Evolutionary conservation across 2,329 filamentous ascomycete species (phyloP), one percentile per base, ranked within the genome.

Genomic region (Penicillium aurantiogriseum): DNA sequence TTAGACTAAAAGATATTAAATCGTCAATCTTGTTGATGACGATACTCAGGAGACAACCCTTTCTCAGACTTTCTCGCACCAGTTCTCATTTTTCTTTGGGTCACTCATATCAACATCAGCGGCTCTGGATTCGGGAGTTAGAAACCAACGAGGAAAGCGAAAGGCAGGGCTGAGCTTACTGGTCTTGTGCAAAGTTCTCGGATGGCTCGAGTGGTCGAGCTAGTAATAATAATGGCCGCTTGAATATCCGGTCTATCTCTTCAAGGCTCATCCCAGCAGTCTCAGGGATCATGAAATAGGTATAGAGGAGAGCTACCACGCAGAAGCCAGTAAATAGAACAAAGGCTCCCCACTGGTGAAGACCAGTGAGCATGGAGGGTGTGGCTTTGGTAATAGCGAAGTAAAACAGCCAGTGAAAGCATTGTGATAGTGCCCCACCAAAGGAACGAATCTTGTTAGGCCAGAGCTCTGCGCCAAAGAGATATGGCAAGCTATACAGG

Each of bases 361-460:
- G 74, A 2, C 54, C 40, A 0, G 59, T 42, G 2, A 79, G 67
- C 3, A 79, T 61, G 0, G 71, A 72, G 3, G 77, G 76, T 1
- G 67, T 62, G 5, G 64, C 73, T 11, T 64, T 66, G 25, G 68
- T 73, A 35, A 79, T 65, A n/a, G 67, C 77, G 46, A 71, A 79
- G 61, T 71, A 70, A 60, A 79, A 79, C 0, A 79, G 65, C 77
- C 76, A 78, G 63, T 79, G 76, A 56, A 77, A 78, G 4, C 60
- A 66, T 45, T 75, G 72, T 1, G 67, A 59, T 1, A 79, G 43
- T 1, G 77, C 74, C 4, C 65, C 69, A 23, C 78, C 77, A 59
- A 79, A 79, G 0, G 77, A 79, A 0, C 78, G 75, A 52, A 80
- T 72, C 5, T 71, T 70, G 58, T 79, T 79, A 5, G 78, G 77